A percentile compares a stretch with the other conserved stretches of the same genome.
Evolutionary conservation across 805 yeast genomes (phyloP).

Genomic region (Clavispora vitiphila): DNA sequence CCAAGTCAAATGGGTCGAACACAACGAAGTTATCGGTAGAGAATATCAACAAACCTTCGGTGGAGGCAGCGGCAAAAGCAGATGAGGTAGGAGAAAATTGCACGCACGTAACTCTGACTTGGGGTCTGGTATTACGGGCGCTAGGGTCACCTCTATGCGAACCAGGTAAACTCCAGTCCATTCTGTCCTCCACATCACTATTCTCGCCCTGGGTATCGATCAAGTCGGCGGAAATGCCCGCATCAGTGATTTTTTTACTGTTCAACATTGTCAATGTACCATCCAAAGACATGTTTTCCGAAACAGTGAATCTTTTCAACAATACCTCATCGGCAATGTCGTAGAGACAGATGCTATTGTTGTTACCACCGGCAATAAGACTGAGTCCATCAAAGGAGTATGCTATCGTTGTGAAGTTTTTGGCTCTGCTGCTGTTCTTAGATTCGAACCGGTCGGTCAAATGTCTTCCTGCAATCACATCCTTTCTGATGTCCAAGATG

Average conservation of each 20-base stretch:
- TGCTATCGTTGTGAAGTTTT: slow-evolving; percentile 71
- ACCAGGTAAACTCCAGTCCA: slow-evolving; percentile 79
- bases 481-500: slow-evolving; percentile 79
- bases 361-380: slow-evolving; percentile 89
- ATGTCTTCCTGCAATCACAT: slow-evolving; percentile 83
- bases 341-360: slow-evolving; percentile 85
- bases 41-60: slow-evolving; percentile 84
- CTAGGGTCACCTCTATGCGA: slow-evolving; percentile 75
- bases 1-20: slow-evolving; percentile 95
- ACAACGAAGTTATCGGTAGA: slow-evolving; percentile 69
- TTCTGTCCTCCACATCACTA: slow-evolving; percentile 78
- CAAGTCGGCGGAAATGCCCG: slow-evolving; percentile 68
- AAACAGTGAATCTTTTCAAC: slow-evolving; percentile 74
- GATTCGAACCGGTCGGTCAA: slow-evolving; percentile 77
- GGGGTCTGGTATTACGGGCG: slow-evolving; percentile 70
- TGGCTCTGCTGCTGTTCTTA: slow-evolving; percentile 76
- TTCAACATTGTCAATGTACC: slow-evolving; percentile 81
- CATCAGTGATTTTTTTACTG: slow-evolving; percentile 80
- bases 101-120: slow-evolving; percentile 72
- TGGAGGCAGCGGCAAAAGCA: slow-evolving; percentile 90
- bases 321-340: slow-evolving; percentile 86
- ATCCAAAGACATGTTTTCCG: slow-evolving; percentile 83
- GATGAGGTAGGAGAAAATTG: slow-evolving; percentile 86
- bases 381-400: slow-evolving; percentile 89
- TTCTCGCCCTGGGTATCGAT: slow-evolving; percentile 83